Evolutionary conservation across 257 asterid species (phyloP).

Genomic region (Solanum raphanifolium): DNA sequence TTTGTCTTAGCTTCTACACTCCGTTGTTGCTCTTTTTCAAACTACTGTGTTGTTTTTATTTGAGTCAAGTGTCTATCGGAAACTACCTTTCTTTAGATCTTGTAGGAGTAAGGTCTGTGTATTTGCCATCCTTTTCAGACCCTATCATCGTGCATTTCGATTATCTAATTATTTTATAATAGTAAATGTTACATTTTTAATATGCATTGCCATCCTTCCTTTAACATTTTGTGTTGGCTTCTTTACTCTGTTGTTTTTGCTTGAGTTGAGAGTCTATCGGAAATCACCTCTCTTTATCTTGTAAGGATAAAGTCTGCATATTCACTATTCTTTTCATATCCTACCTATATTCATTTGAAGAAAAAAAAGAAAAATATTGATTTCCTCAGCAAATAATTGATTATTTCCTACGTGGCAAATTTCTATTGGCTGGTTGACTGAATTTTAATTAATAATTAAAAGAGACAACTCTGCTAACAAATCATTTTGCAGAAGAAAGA

Average conservation of each 20-base stretch:
- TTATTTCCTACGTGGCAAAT: not conserved
- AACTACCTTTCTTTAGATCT: not conserved
- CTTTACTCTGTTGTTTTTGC: not conserved
- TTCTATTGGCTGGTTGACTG: not conserved
- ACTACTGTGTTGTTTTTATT: too few species aligned
- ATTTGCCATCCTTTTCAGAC: too few species aligned
- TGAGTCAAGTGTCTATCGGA: not conserved
- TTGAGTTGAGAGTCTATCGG: not conserved
- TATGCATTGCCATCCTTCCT: not conserved
- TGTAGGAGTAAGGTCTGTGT: not conserved
- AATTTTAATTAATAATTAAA: not conserved
- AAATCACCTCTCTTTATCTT: too few species aligned
- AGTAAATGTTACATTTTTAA: too few species aligned
- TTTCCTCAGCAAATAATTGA: not conserved
- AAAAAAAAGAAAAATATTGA: not conserved
- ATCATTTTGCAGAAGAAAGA: not conserved
- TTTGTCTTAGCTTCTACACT: not conserved
- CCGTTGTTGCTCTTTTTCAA: too few species aligned
- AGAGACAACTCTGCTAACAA: not conserved
- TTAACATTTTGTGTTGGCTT: not conserved
- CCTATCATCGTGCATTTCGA: not conserved
- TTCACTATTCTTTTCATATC: not conserved
- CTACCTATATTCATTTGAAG: not conserved
- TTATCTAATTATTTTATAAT: too few species aligned
- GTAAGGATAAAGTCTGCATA: not conserved